Base-by-base conservation (phyloP, 164 flowering plant species). In the Warburgia ugandensis region DNA sequence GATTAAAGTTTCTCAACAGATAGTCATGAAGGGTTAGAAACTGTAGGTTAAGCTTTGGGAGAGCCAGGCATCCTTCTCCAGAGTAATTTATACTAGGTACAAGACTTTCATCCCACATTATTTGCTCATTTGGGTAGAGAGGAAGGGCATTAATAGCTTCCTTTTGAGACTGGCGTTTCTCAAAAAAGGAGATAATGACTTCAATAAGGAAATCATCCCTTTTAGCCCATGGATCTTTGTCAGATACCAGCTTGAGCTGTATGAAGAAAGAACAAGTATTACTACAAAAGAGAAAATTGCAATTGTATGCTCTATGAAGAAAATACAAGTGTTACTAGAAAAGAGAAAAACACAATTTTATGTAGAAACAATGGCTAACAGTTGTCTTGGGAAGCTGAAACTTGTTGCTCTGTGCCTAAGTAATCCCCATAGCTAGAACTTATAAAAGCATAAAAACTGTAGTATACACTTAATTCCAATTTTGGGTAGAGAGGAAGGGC, bases 91-190 rank as follows among this genome's bases (percentile, higher is more conserved):
- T 89, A 70, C 96, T 94, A 1, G 99, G 99, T 9, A 94, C 95
- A 66, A 94, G 74, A 57, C 97, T 94, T 72, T 94, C 99, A 76
- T 94, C 99, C 99, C 99, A 94, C 99, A 94, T 94, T 50, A 94
- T 76, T 62, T 71, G 86, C 63, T 94, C 99, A 60, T 94, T 94
- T 32, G 99, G 99, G 52, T 94, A 94, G 6, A 94, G 81, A 8
- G 99, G 99, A 52, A 94, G 92, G 29, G 99, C 92, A 73, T 94
- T 94, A 58, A 94, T 86, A 31, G 97, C 86, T 73, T 94, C 99
- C 58, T 80, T 94, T 61, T 94, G 99, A 40, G 97, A 89, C 58
- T 84, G 86, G 25, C 83, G 94, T 59, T 73, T 94, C 72, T 79
- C 87, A 57, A 94, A 89, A 57, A 76, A 94, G 38, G 94, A 83